phyloP scores from a whole-genome alignment of 371 early-diverging fungal genomes.

The Mucor lusitanicus region DNA sequence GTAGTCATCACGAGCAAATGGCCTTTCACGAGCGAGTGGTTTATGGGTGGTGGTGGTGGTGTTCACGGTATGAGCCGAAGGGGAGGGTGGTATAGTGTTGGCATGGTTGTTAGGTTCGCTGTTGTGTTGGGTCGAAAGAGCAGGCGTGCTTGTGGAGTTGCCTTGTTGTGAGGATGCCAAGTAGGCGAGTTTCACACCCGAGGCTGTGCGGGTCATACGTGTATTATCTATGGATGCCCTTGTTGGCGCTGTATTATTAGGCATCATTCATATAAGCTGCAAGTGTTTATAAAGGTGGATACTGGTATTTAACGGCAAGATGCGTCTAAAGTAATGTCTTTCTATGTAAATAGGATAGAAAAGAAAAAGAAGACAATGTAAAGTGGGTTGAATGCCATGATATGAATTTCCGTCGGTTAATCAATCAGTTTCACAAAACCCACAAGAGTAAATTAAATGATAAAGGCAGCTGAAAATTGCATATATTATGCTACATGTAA shows the following conservation, averaged over 20 bases:
- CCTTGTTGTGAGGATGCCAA: conserved; percentile 15
- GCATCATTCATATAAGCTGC: not conserved
- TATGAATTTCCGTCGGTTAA: not conserved
- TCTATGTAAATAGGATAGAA: not conserved
- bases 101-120: not conserved
- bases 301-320: not conserved
- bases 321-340: not conserved
- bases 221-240: conserved; percentile 17
- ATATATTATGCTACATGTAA: too few species aligned
- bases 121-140: not conserved
- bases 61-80: too few species aligned
- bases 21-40: conserved; percentile 39
- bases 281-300: not conserved
- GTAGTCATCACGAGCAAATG: conserved; percentile 39
- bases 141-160: not conserved
- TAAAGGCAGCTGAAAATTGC: too few species aligned
- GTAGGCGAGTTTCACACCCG: conserved; percentile 21
- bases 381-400: not conserved
- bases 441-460: too few species aligned
- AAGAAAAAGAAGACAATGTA: not conserved
- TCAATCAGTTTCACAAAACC: not conserved
- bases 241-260: conserved; percentile 7
- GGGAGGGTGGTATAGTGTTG: not conserved
- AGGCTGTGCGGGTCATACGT: conserved; percentile 17
- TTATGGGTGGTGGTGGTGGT: conserved; percentile 2